Evolutionary conservation across 73 alveolate genomes (phyloP).

Genomic region (Stentor coeruleus): DNA sequence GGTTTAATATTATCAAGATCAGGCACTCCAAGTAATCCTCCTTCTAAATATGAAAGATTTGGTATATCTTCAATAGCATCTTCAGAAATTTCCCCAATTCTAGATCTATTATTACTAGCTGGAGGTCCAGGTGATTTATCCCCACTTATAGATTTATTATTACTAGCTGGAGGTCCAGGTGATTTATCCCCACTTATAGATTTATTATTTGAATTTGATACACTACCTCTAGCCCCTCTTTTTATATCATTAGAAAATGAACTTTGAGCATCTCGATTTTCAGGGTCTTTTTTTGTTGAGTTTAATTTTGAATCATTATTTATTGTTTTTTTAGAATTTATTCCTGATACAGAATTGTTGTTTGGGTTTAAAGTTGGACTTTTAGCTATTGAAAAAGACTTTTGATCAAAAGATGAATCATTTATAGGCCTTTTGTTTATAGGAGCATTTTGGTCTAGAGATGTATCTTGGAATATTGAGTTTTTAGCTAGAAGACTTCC

Average conservation of each 20-base stretch:
- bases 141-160: background rate
- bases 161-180: background rate
- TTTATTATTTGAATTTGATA: background rate
- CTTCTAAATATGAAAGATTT: background rate
- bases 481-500: background rate
- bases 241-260: no score
- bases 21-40: conserved; percentile 12
- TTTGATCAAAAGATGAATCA: background rate
- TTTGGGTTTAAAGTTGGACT: no score
- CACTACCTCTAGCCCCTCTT: background rate
- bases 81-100: background rate
- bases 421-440: background rate
- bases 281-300: background rate
- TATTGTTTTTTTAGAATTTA: background rate
- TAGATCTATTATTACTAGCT: background rate
- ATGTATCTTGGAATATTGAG: background rate
- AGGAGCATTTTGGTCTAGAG: background rate
- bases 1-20: conserved; percentile 17
- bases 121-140: background rate
- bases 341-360: background rate
- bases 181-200: background rate
- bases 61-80: background rate
- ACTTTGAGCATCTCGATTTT: no score
- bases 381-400: no score
- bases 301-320: no score